Base-by-base conservation (phyloP, 805 yeast genomes). In the Candida fluviatilis region DNA sequence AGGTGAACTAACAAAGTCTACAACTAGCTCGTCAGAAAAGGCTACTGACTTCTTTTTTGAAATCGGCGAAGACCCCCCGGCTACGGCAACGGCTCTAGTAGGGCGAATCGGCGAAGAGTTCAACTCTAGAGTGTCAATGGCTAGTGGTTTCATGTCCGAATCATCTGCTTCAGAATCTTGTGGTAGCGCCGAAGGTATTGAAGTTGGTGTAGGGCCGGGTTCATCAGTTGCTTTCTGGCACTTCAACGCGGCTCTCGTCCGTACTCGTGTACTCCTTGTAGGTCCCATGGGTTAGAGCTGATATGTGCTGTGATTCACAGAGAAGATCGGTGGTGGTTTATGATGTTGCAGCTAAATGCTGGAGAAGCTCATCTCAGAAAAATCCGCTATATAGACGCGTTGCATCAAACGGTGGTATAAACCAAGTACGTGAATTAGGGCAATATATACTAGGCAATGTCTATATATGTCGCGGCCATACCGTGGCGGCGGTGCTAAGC, bases 1-100 rank as follows among this genome's bases (percentile, higher is more conserved):
- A 3, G 69, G 68, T 2, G 64, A 51, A 32, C 53, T 46, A 4
- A 66, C 63, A 4, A 49, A 37, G 24, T 64, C 66, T 3, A 56
- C 51, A 1, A 54, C 54, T 18, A 67, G 44, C 34, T 54, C 63
- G 34, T 67, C 73, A 7, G 73, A 66, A 43, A 68, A 69, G 15
- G 64, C 64, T 24, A 69, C 74, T 3, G 53, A 40, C 35, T 65
- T 66, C 44, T 52, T 52, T 27, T 40, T 43, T 35, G 48, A 54
- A 5, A 40, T 29, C 14, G 64, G 63, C 13, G 63, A 51, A 5
- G 62, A 54, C 37, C 42, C 47, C 21, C 17, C 17, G 17, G 18
- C 38, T 3, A 25, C 5, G 6, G 42, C 39, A 4, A 43, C 36
- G 14, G 43, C 28, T 16, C 31, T 18, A 6, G n/a, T 7, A 4